Percentiles rank a stretch among this genome's conserved stretches.
phyloP scores from a whole-genome alignment of 2,329 filamentous ascomycete genomes.

The Xylaria sp. region DNA sequence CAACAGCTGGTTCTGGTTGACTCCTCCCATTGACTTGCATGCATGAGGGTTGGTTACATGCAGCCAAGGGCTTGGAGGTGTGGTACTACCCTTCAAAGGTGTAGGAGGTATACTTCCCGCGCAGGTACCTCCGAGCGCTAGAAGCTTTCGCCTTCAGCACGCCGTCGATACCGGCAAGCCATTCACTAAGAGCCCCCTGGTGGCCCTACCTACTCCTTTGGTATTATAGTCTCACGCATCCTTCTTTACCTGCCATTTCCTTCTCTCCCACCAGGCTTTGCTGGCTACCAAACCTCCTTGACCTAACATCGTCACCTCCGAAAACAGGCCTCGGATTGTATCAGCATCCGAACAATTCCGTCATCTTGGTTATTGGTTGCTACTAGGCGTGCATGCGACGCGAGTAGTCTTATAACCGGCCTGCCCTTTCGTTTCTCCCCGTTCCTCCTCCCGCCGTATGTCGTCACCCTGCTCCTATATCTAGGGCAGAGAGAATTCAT shows the following conservation, averaged over 20 bases:
- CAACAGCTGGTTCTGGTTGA: slow-evolving; percentile 27
- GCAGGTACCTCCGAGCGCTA: slow-evolving; percentile 18
- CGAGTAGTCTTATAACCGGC: not conserved
- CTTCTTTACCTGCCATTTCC: slow-evolving; percentile 18
- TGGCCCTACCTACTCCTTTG: slow-evolving; percentile 1
- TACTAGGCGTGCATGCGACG: slow-evolving; percentile 20
- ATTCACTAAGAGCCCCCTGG: slow-evolving; percentile 18
- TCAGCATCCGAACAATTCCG: slow-evolving; percentile 10
- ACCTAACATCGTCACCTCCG: slow-evolving; percentile 27
- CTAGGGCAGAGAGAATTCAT: slow-evolving; percentile 8
- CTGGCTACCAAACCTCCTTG: slow-evolving; percentile 28
- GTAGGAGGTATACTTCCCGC: slow-evolving; percentile 13
- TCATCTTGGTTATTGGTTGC: slow-evolving; percentile 14
- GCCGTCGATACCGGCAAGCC: slow-evolving; percentile 21
- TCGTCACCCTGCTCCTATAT: slow-evolving; percentile 16
- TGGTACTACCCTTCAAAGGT: slow-evolving; percentile 4
- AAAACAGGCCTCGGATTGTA: slow-evolving; percentile 46
- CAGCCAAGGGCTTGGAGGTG: slow-evolving; percentile 28
- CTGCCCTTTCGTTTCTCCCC: not conserved
- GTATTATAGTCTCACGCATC: slow-evolving; percentile 30
- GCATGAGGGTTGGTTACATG: slow-evolving; percentile 34
- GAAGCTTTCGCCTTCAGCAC: slow-evolving; percentile 7
- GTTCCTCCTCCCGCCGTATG: slow-evolving; percentile 16
- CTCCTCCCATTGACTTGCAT: slow-evolving; percentile 33
- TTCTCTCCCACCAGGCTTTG: slow-evolving; percentile 26